phyloP scores from a whole-genome alignment of 257 asterid species.

The Nicotiana benthamiana region DNA sequence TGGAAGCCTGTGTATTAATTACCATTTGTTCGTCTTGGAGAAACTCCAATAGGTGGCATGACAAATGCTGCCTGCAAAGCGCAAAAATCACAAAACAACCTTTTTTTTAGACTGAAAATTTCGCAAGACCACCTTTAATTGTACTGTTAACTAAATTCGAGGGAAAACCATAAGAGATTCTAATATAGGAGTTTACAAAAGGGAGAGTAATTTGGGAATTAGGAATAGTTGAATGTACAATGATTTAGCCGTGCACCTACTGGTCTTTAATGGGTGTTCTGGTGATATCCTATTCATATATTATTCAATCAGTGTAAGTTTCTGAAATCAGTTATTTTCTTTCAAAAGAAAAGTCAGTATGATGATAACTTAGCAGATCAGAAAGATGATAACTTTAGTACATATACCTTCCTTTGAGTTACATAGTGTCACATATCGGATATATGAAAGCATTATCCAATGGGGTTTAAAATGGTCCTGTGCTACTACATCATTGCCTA shows the following conservation, averaged over 20 bases:
- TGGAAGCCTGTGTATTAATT: conserved; percentile 48
- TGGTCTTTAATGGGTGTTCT: not conserved
- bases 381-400: not conserved
- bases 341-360: not conserved
- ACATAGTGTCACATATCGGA: not conserved
- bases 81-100: not conserved
- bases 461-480: not conserved
- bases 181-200: not conserved
- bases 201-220: not conserved
- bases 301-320: not conserved
- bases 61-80: conserved; percentile 58
- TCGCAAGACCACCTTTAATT: not conserved
- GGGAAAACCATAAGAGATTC: not conserved
- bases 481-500: not conserved
- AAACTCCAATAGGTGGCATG: conserved; percentile 53
- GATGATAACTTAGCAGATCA: not conserved
- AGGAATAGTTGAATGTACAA: not conserved
- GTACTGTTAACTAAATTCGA: not conserved
- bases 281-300: not conserved
- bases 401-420: not conserved
- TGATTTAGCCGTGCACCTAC: not conserved
- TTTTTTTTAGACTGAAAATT: not conserved
- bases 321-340: not conserved
- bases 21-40: conserved; percentile 58
- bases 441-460: not conserved